Percentiles rank a stretch among this genome's conserved stretches.
These are phyloP conservation scores for Ambrosiella beaveri DNA, from an alignment of 2,329 filamentous ascomycete genomes.

Conservation along the genomic window DNA sequence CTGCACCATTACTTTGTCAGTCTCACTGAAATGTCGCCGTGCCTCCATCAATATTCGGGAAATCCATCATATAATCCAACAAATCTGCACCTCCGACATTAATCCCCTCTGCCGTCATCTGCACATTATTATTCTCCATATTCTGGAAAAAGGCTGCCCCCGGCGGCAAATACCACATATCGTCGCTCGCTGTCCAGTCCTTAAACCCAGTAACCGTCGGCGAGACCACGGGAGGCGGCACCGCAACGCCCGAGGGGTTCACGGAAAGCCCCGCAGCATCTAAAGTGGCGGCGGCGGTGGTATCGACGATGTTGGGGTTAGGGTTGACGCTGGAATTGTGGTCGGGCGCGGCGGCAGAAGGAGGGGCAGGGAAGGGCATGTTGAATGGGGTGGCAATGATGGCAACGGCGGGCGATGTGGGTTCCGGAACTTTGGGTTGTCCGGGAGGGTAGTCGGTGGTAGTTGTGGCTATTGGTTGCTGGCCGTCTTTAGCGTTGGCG, in stretches of 20 bases:
- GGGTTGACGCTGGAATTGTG: constrained; percentile 1
- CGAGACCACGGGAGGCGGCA: constrained; percentile 15
- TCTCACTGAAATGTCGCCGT: neutral
- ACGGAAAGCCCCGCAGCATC: neutral
- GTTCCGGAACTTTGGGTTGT: neutral
- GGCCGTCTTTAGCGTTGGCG: constrained; percentile 18
- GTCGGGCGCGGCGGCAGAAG: constrained; percentile 22
- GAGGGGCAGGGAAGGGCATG: constrained; percentile 31
- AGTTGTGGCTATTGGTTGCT: too few relatives aligned
- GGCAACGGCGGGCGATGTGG: constrained; percentile 19
- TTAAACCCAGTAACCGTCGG: constrained; percentile 19
- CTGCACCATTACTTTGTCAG: neutral
- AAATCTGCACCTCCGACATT: constrained; percentile 50
- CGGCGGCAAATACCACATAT: constrained; percentile 51
- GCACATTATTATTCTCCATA: constrained; percentile 41
- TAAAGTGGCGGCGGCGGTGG: too few relatives aligned
- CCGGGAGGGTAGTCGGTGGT: too few relatives aligned
- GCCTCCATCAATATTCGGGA: constrained; percentile 7
- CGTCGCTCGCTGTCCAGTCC: constrained; percentile 37
- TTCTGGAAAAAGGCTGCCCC: constrained; percentile 49
- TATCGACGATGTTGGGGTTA: neutral
- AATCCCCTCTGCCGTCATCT: constrained; percentile 50
- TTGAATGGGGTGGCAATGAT: constrained; percentile 50
- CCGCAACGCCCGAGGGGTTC: neutral
- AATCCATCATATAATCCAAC: constrained; percentile 51